Base-by-base conservation (phyloP, 192 early-diverging fungal genomes). In the Chytriomyces confervae region DNA sequence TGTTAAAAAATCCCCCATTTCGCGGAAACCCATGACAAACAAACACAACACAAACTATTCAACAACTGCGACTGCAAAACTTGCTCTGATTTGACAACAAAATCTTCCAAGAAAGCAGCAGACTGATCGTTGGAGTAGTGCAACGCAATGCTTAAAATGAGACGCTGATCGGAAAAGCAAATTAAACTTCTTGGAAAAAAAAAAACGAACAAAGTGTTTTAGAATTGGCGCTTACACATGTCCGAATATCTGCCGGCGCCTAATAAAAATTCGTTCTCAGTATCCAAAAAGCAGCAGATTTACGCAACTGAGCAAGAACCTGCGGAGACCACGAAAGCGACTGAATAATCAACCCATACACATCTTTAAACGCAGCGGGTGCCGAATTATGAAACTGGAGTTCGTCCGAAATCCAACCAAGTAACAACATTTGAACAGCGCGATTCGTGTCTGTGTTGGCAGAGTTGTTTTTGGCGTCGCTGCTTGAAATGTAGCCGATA, bases 211-310 rank as follows among this genome's bases (percentile, higher is more conserved):
- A 27, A 0, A 27, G 0, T 27, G 24, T 27, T 27, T 27, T 27
- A 27, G 24, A 27, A 27, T 27, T 27, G 24, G 24, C 24, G 24
- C 24, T 2, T 24, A 72, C 70, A 50, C 53, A 74, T 13, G 72
- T 63, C n/a, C 50, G 61, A 20, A 24, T 20, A 46, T 74, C 72
- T 18, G 62, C 72, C 20, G 70, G 70, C 8, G 50, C 16, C 70
- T 72, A 57, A 57, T 11, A 9, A 47, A 45, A 44, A 69, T 2
- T 64, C 18, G 36, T 23, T 7, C 7, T 64, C n/a, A 64, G 24
- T 29, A 23, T 13, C 62, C 6, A 2, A 29, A 4, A 2, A 64
- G 5, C 5, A 16, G 23, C 23, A 27, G 23, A 1, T 36, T 36
- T 36, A 36, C 0, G 36, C 36, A 36, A 36, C 36, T 4, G 4